Base-by-base conservation (phyloP, 169 alveolate species). In the Plasmodium billcollinsi region DNA sequence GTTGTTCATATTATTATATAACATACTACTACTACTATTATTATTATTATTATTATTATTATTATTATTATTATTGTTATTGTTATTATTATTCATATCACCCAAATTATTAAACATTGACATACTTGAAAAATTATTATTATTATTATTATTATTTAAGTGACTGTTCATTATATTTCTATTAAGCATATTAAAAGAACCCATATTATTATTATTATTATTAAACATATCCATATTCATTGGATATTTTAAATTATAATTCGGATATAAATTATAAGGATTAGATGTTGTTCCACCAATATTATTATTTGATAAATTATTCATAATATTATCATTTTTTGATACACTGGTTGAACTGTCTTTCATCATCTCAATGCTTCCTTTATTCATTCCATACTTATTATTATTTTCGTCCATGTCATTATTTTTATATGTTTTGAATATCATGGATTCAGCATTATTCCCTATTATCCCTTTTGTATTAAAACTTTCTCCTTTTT, bases 221-320 rank as follows among this genome's bases (percentile, higher is more conserved):
- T 72, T 72, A 49, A 69, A 80, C 90, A 80, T 69, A 9, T 80
- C 83, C 6, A 66, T 65, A 69, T 66, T 66, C 74, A 80, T 56
- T 45, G 80, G 83, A 47, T 80, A 80, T 58, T 80, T 80, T 67
- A 80, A 14, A 26, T 80, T 80, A 61, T 69, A 80, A 69, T 80
- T 80, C n/a, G 90, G 73, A 29, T 69, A 80, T 47, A 80, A 33
- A 11, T 47, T 18, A 33, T 80, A 80, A 3, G 89, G 52, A 45
- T 78, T 69, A 74, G 29, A 61, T 26, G 45, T 45, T 47, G 33
- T 61, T 33, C 59, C 43, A 18, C 33, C 59, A 14, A 39, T 45
- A 11, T 21, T 15, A 52, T 59, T 63, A 15, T 24, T 73, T 18
- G 5, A 7, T 14, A 33, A 43, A 33, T 7, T 45, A 39, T 21